A percentile compares a stretch with the other conserved stretches of the same genome.
phyloP scores from a whole-genome alignment of 1,284 basidiomycete genomes.

The Pseudomicrostroma phylloplanum region DNA sequence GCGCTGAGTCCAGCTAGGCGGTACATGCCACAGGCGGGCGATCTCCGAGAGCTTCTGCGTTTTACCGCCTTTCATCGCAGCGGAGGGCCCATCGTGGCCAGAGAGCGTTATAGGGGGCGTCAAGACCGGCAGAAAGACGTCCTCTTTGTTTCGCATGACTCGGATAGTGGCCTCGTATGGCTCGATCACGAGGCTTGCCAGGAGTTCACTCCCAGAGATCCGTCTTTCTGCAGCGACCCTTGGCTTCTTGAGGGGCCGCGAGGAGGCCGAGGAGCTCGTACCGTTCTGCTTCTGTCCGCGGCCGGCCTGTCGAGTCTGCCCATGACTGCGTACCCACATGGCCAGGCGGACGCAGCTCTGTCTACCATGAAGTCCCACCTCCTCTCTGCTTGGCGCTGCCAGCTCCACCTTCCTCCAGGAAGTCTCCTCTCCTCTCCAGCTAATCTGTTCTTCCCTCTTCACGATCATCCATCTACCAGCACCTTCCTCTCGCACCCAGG shows the following conservation, averaged over 20 bases:
- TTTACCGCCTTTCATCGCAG: not conserved
- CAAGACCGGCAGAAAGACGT: conserved; percentile 8
- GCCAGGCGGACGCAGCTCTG: conserved; percentile 1
- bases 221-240: not conserved
- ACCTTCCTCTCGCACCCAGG: conserved; percentile 4
- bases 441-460: not conserved
- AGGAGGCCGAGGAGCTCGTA: too few species aligned
- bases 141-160: not conserved
- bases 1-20: too few species aligned
- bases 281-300: not conserved
- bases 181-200: not conserved
- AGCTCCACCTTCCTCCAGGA: conserved; percentile 2
- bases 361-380: not conserved
- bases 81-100: not conserved
- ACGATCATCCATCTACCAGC: not conserved
- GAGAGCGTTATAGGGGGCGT: conserved; percentile 6
- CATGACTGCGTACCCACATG: not conserved
- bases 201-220: not conserved
- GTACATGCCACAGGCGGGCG: not conserved
- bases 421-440: not conserved
- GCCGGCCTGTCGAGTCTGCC: not conserved
- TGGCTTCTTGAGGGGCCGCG: not conserved
- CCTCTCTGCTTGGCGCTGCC: conserved; percentile 2
- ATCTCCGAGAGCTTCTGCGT: not conserved
- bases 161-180: conserved; percentile 2